These are phyloP conservation scores for Kwoniella shandongensis DNA, from an alignment of 768 basidiomycete genomes.

Conservation along the genomic window DNA sequence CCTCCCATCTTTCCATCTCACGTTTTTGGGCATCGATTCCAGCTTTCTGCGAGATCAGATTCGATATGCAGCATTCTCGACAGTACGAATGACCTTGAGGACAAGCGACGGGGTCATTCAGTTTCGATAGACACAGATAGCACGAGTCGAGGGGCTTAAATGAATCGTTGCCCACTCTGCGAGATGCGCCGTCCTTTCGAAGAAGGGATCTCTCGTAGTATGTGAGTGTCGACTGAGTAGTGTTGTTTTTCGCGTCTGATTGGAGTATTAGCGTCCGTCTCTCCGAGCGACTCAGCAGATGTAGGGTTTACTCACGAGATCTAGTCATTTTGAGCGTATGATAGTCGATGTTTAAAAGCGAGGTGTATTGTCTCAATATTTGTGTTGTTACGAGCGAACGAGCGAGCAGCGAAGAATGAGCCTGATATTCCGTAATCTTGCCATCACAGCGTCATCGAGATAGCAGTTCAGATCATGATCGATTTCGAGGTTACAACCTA, in stretches of 20 bases:
- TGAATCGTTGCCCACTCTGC: constrained; percentile 75
- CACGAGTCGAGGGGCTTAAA: constrained; percentile 92
- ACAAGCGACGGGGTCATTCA: constrained; percentile 80
- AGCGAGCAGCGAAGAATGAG: constrained; percentile 1
- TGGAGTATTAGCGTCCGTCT: neutral
- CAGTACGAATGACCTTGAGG: constrained; percentile 87
- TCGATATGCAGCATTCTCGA: constrained; percentile 87
- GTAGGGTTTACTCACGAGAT: constrained; percentile 24
- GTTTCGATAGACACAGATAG: constrained; percentile 78
- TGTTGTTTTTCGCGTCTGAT: constrained; percentile 45
- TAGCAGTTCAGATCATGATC: neutral
- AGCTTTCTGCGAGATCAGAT: constrained; percentile 72
- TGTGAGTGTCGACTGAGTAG: constrained; percentile 39
- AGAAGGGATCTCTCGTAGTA: constrained; percentile 47
- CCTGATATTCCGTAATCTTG: constrained; percentile 1
- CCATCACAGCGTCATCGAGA: neutral
- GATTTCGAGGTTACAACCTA: neutral
- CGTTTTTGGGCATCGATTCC: constrained; percentile 89
- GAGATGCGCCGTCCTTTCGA: constrained; percentile 33
- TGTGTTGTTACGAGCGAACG: too few species aligned
- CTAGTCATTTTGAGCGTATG: neutral
- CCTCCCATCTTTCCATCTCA: constrained; percentile 69
- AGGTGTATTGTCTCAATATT: too few species aligned
- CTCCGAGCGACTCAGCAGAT: neutral
- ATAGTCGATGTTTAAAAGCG: too few species aligned